phyloP scores from a whole-genome alignment of 352 stramenopile genomes.

The Proteromonas lacertae region DNA sequence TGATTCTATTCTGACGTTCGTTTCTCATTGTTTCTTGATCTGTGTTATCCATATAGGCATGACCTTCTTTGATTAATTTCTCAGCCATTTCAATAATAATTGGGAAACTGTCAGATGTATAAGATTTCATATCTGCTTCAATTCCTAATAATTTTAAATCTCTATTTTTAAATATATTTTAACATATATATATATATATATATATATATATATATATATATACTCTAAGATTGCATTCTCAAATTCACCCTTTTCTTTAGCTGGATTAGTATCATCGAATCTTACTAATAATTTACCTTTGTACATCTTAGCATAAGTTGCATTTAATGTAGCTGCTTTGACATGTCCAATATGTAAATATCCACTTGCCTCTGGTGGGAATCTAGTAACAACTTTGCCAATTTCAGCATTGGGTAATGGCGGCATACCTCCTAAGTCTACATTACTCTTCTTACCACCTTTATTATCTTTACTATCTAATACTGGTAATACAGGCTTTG shows the following conservation, averaged over 20 bases:
- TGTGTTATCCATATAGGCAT: slow-evolving; percentile 97
- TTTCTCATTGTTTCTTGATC: slow-evolving; percentile 52
- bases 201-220: slow-evolving; percentile 26
- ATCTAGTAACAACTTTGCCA: slow-evolving; percentile 81
- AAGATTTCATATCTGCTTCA: no score
- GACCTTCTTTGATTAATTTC: slow-evolving; percentile 63
- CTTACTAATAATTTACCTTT: slow-evolving; percentile 82
- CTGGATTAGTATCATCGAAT: slow-evolving; percentile 99
- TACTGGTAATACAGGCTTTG: slow-evolving; percentile 24
- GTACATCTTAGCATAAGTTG: slow-evolving; percentile 91
- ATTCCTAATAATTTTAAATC: no score
- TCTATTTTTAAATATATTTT: no score
- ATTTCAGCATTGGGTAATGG: slow-evolving; percentile 64
- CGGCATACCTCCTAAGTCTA: slow-evolving; percentile 25
- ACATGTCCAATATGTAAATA: slow-evolving; percentile 97
- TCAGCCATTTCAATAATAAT: slow-evolving; percentile 64
- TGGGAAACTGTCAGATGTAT: slow-evolving; percentile 90
- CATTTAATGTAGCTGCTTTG: slow-evolving; percentile 93
- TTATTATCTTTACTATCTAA: slow-evolving; percentile 13
- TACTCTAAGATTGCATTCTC: slow-evolving; percentile 68
- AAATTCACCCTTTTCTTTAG: slow-evolving; percentile 98
- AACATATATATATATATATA: no score
- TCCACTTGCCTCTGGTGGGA: slow-evolving; percentile 84
- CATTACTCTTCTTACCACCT: slow-evolving; percentile 7
- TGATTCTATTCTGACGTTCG: slow-evolving; percentile 57